These are phyloP conservation scores for Daphne laureola DNA, from an alignment of 441 rosid species.

Conservation along the genomic window DNA sequence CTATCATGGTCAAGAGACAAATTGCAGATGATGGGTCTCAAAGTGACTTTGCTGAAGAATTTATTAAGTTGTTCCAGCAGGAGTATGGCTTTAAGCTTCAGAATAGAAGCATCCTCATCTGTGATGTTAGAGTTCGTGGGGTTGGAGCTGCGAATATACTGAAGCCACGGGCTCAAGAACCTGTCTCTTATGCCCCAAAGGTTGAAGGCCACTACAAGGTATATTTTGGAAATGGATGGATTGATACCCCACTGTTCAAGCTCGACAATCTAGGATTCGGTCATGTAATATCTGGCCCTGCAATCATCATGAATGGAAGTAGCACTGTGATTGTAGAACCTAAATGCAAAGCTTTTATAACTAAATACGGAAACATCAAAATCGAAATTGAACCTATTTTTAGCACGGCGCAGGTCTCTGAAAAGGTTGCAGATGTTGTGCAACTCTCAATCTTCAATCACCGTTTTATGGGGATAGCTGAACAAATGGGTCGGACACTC, in stretches of 20 bases:
- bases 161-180: constrained; percentile 54
- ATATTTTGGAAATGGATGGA: constrained; percentile 73
- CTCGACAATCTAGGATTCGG: constrained; percentile 72
- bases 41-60: constrained; percentile 63
- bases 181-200: constrained; percentile 38
- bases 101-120: constrained; percentile 57
- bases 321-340: constrained; percentile 94
- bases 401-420: constrained; percentile 34
- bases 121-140: constrained; percentile 92
- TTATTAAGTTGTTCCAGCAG: constrained; percentile 69
- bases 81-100: constrained; percentile 91
- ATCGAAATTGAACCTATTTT: constrained; percentile 49
- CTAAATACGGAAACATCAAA: constrained; percentile 83
- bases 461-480: constrained; percentile 98
- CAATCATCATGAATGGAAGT: constrained; percentile 91
- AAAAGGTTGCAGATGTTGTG: constrained; percentile 86
- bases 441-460: constrained; percentile 92
- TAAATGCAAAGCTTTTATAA: constrained; percentile 60
- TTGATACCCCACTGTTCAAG: constrained; percentile 60
- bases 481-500: constrained; percentile 91
- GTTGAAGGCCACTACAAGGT: constrained; percentile 55
- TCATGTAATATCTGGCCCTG: constrained; percentile 62
- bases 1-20: constrained; percentile 78
- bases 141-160: constrained; percentile 78
- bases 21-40: constrained; percentile 33